Percentiles rank a stretch among this genome's conserved stretches.
Conservation (phyloP, 192 early-diverging fungal species). For the Backusella australiensis region DNA sequence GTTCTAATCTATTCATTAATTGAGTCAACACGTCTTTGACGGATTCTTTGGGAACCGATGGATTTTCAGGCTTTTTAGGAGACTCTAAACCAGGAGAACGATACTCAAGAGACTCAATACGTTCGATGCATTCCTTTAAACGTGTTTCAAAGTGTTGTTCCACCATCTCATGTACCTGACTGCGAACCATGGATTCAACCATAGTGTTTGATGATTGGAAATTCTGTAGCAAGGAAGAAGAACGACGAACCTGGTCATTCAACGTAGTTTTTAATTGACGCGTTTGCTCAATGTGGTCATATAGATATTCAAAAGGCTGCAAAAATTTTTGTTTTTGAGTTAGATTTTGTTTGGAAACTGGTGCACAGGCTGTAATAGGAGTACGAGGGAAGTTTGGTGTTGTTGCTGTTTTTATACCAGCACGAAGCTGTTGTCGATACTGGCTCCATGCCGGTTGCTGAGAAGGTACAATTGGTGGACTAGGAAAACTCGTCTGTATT, state of each 20-base stretch:
- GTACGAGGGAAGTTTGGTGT: slow-evolving; percentile 20
- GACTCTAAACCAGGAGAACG: not conserved
- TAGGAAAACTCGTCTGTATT: slow-evolving; percentile 25
- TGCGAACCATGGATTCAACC: slow-evolving; percentile 74
- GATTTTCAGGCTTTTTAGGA: not conserved
- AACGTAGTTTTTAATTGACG: slow-evolving; percentile 61
- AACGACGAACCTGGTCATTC: slow-evolving; percentile 75
- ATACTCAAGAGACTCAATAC: slow-evolving; percentile 11
- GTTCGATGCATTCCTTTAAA: slow-evolving; percentile 27
- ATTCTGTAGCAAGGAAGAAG: slow-evolving; percentile 67
- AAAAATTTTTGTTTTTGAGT: slow-evolving; percentile 55
- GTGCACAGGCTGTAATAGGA: slow-evolving; percentile 21
- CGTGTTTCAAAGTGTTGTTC: slow-evolving; percentile 41
- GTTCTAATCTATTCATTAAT: slow-evolving; percentile 17
- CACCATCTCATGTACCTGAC: slow-evolving; percentile 61
- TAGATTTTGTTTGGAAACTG: slow-evolving; percentile 45
- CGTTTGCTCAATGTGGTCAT: slow-evolving; percentile 61
- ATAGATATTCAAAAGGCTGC: slow-evolving; percentile 53
- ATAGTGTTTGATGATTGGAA: slow-evolving; percentile 66
- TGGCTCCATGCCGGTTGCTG: slow-evolving; percentile 23
- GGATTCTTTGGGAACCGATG: not conserved
- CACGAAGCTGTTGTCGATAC: not conserved
- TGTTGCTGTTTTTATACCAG: not conserved
- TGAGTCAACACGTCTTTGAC: not conserved
- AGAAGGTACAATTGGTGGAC: slow-evolving; percentile 40